Conservation (phyloP, 1,139 yeast species). For the Williopsis jadinii region DNA sequence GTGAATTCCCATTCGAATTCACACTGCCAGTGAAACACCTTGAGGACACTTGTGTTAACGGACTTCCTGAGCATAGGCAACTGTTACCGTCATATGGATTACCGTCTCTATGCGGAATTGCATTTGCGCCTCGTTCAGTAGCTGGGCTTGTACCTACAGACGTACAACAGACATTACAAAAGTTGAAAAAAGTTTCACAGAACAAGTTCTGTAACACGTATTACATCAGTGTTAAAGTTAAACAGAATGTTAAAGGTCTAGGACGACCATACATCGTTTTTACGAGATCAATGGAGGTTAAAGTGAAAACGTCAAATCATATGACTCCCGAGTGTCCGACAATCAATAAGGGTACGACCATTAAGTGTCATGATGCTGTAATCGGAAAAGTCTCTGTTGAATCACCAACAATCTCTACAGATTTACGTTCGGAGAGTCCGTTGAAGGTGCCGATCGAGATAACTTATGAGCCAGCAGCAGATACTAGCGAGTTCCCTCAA, state of each 20-base stretch:
- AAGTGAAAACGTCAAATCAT: constrained; percentile 3
- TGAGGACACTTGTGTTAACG: constrained; percentile 11
- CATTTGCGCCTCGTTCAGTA: constrained; percentile 11
- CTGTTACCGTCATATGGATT: constrained; percentile 15
- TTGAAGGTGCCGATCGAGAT: neutral
- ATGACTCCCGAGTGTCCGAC: too few relatives aligned
- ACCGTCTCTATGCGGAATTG: constrained; percentile 11
- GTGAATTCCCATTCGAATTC: constrained; percentile 15
- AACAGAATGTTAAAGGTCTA: constrained; percentile 9
- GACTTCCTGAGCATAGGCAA: constrained; percentile 5
- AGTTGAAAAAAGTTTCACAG: neutral
- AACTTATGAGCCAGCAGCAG: constrained; percentile 1
- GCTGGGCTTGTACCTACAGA: constrained; percentile 11
- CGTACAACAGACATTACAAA: constrained; percentile 2
- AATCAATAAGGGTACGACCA: too few relatives aligned
- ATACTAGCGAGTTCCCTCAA: neutral
- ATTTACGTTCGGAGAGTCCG: too few relatives aligned
- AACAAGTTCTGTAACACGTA: constrained; percentile 12
- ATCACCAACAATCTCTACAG: too few relatives aligned
- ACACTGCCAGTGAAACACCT: constrained; percentile 12
- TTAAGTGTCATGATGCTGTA: too few relatives aligned
- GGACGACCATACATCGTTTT: constrained; percentile 12
- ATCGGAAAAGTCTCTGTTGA: too few relatives aligned
- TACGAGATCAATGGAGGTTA: constrained; percentile 14
- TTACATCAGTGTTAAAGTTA: constrained; percentile 9